phyloP scores from a whole-genome alignment of 257 asterid genomes.

The Solanum sparsipilum region DNA sequence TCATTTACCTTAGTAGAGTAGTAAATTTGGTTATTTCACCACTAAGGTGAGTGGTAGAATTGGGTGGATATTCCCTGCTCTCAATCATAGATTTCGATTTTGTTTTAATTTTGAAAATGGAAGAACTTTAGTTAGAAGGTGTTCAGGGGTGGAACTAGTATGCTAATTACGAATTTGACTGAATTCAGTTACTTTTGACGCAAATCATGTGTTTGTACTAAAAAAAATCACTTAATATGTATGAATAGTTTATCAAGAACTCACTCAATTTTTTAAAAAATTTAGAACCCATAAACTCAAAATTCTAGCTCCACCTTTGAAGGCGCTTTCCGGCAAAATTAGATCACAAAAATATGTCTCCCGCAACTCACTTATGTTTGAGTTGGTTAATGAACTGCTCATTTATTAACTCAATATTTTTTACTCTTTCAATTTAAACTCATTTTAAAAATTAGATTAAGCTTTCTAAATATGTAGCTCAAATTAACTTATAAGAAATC shows the following conservation, averaged over 20 bases:
- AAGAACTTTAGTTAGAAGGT: neutral
- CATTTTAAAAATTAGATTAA: neutral
- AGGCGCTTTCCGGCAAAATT: no score
- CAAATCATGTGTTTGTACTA: neutral
- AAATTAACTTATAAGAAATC: neutral
- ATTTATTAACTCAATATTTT: neutral
- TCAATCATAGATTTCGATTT: neutral
- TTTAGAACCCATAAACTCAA: neutral
- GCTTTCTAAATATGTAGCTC: neutral
- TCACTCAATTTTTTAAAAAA: neutral
- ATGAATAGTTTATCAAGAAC: neutral
- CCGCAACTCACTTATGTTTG: rapidly evolving
- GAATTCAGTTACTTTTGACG: rapidly evolving
- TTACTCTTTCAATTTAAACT: rapidly evolving
- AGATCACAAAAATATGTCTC: rapidly evolving
- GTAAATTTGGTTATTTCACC: neutral
- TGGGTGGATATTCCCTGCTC: neutral
- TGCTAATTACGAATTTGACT: neutral
- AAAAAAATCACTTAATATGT: neutral
- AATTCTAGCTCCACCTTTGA: neutral
- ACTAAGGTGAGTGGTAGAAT: neutral
- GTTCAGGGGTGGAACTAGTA: no score
- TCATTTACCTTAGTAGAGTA: neutral
- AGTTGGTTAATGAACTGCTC: neutral
- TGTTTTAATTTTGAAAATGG: neutral